Evolutionary conservation across 169 alveolate species (phyloP).

Genomic region (Plasmodium adleri): DNA sequence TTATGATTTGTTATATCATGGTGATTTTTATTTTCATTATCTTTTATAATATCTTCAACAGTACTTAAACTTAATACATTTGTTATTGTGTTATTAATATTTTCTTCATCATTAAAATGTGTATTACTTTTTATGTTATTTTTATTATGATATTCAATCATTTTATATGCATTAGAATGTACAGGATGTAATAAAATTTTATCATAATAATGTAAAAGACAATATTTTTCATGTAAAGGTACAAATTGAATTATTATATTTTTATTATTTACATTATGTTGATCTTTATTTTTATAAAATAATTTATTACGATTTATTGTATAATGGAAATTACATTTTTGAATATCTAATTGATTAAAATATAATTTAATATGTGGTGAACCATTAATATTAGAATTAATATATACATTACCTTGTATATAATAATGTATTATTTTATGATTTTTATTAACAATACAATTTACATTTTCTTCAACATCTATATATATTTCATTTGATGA

Average conservation of each 20-base stretch:
- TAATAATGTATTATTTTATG: conserved; percentile 30
- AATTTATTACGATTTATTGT: conserved; percentile 30
- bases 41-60: no score
- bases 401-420: conserved; percentile 39
- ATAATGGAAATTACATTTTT: conserved; percentile 41
- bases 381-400: conserved; percentile 22
- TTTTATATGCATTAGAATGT: background rate
- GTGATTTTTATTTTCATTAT: no score
- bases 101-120: no score
- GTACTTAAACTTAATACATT: no score
- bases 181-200: background rate
- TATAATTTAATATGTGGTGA: conserved; percentile 24
- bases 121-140: no score
- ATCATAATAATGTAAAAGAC: conserved; percentile 31
- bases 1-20: no score
- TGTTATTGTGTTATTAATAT: no score
- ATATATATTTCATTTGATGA: conserved; percentile 48
- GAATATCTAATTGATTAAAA: conserved; percentile 26
- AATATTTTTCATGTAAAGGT: conserved; percentile 32
- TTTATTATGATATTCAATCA: no score
- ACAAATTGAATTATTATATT: conserved; percentile 29
- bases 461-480: conserved; percentile 45
- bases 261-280: background rate
- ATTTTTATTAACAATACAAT: conserved; percentile 34
- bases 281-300: background rate